phyloP scores from a whole-genome alignment of 768 basidiomycete genomes.

The Trametes cinnabarina region DNA sequence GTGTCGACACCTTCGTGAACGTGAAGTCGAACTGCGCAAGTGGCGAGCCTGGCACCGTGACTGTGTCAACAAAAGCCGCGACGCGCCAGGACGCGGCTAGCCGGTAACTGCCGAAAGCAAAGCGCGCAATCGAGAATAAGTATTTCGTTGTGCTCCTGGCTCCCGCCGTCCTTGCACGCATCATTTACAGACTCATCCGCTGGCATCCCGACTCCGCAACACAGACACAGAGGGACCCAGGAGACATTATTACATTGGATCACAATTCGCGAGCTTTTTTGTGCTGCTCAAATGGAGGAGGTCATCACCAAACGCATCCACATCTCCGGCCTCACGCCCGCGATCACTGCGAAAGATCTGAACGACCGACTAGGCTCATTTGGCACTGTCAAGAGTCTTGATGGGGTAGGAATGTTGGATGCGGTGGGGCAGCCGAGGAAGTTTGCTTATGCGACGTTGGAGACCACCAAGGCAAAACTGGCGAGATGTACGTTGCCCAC shows the following conservation, averaged over 20 bases:
- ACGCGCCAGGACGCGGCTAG: neutral
- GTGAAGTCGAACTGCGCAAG: neutral
- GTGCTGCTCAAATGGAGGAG: slow-evolving; percentile 21
- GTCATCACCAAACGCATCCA: slow-evolving; percentile 60
- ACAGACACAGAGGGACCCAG: too few relatives aligned
- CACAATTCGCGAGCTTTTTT: neutral
- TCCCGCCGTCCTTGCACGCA: too few relatives aligned
- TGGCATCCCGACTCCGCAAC: too few relatives aligned
- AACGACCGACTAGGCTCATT: slow-evolving; percentile 58
- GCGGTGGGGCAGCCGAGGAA: slow-evolving; percentile 64
- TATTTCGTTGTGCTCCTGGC: too few relatives aligned
- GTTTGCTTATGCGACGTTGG: slow-evolving; percentile 73
- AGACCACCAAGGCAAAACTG: slow-evolving; percentile 57
- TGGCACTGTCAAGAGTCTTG: slow-evolving; percentile 64
- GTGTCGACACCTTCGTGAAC: too few relatives aligned
- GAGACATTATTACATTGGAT: neutral
- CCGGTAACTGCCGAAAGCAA: neutral
- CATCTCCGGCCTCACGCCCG: slow-evolving; percentile 71
- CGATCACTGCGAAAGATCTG: slow-evolving; percentile 58
- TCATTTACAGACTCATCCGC: too few relatives aligned
- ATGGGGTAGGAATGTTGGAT: slow-evolving; percentile 66
- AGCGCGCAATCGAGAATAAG: neutral
- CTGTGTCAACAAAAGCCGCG: neutral
- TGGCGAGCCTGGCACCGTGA: neutral
- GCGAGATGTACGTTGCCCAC: slow-evolving; percentile 65